phyloP scores from a whole-genome alignment of 2,329 filamentous ascomycete genomes.

The Septoria petroselini region DNA sequence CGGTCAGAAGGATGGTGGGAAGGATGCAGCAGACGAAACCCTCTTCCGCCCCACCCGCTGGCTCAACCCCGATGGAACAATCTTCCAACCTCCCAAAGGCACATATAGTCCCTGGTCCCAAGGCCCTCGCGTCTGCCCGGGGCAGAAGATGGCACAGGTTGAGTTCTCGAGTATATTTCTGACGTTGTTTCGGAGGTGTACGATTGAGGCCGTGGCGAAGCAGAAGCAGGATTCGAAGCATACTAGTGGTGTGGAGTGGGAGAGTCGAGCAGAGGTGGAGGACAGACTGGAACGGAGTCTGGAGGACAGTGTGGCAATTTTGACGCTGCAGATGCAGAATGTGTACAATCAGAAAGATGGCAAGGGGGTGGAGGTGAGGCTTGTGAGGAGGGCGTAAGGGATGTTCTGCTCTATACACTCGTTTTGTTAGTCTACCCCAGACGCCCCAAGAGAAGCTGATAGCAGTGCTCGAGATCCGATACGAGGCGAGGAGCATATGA shows the following conservation, averaged over 20 bases:
- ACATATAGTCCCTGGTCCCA: conserved; percentile 50
- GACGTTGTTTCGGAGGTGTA: conserved; percentile 35
- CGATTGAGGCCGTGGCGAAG: conserved; percentile 27
- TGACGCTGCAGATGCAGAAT: conserved; percentile 32
- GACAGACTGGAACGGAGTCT: conserved; percentile 27
- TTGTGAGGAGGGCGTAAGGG: not conserved
- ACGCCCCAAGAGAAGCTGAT: too few relatives aligned
- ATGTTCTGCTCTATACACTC: too few relatives aligned
- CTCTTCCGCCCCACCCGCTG: conserved; percentile 44
- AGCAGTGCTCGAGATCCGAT: too few relatives aligned
- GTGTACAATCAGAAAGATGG: not conserved
- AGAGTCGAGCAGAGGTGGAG: conserved; percentile 21
- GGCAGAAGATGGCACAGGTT: conserved; percentile 56
- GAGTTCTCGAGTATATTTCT: conserved; percentile 52
- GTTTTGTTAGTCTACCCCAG: too few relatives aligned
- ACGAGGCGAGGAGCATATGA: too few relatives aligned
- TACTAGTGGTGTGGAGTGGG: conserved; percentile 9
- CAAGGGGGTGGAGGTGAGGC: not conserved
- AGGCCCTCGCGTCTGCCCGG: conserved; percentile 52
- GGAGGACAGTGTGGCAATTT: conserved; percentile 26
- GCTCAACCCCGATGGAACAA: conserved; percentile 33
- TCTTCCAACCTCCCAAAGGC: conserved; percentile 42
- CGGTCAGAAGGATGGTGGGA: too few relatives aligned
- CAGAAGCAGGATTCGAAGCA: too few relatives aligned
- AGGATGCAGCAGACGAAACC: conserved; percentile 33